These are phyloP conservation scores for Dalechampia spathulata DNA, from an alignment of 441 rosid species.

Conservation along the genomic window DNA sequence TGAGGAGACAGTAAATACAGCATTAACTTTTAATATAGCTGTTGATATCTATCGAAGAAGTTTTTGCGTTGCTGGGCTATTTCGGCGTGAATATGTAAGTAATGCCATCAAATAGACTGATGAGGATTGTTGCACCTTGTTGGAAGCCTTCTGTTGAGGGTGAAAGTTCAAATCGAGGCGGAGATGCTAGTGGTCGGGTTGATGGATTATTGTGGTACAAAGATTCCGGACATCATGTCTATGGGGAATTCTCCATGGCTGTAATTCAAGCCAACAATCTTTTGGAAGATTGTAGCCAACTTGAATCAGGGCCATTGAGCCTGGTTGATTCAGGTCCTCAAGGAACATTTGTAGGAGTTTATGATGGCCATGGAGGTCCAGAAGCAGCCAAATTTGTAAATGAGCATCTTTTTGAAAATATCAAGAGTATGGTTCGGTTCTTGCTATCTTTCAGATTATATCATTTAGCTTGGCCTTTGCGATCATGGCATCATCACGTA, in stretches of 20 bases:
- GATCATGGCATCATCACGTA: not conserved
- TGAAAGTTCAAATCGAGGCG: slow-evolving; percentile 49
- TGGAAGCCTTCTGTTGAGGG: slow-evolving; percentile 79
- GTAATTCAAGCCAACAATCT: slow-evolving; percentile 77
- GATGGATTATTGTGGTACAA: slow-evolving; percentile 88
- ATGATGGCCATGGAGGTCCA: slow-evolving; percentile 98
- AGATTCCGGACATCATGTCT: slow-evolving; percentile 55
- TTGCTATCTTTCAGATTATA: slow-evolving; percentile 3
- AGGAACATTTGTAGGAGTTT: slow-evolving; percentile 90
- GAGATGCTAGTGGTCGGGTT: slow-evolving; percentile 42
- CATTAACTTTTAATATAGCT: slow-evolving; percentile 28
- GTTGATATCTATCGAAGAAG: slow-evolving; percentile 32
- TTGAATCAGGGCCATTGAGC: slow-evolving; percentile 85
- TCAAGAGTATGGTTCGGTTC: slow-evolving; percentile 47
- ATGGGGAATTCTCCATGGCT: slow-evolving; percentile 91
- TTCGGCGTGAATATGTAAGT: slow-evolving; percentile 70
- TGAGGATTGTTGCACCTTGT: slow-evolving; percentile 71
- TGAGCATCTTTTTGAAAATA: slow-evolving; percentile 51
- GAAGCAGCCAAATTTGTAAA: slow-evolving; percentile 75
- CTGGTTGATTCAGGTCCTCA: slow-evolving; percentile 61
- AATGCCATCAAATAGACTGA: slow-evolving; percentile 66
- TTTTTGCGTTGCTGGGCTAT: slow-evolving; percentile 52
- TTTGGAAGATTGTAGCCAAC: slow-evolving; percentile 83
- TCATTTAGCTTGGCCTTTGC: not conserved
- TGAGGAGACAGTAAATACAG: slow-evolving; percentile 28